Percentiles rank a stretch among this genome's conserved stretches.
Evolutionary conservation across 2,329 filamentous ascomycete species (phyloP).

Genomic region (Nakataea oryzae): DNA sequence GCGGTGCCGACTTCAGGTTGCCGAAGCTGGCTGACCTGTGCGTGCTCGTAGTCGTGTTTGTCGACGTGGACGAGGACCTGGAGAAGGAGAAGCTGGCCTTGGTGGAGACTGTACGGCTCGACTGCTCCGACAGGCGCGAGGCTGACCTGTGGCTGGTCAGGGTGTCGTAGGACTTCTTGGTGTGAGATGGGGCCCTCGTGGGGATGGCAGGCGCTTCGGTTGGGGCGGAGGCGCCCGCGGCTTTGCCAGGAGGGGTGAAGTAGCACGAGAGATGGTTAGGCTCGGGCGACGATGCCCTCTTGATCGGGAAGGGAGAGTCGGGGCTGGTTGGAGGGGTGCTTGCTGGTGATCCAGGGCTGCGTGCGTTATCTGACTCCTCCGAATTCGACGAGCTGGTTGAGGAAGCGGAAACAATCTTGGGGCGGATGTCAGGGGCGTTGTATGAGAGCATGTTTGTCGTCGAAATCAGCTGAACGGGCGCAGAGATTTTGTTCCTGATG

Average conservation of each 20-base stretch:
- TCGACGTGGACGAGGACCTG: constrained; percentile 46
- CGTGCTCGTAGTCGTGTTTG: constrained; percentile 32
- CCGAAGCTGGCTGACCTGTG: constrained; percentile 17
- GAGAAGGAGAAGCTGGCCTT: constrained; percentile 47
- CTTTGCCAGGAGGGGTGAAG: constrained; percentile 43
- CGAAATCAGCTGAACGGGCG: constrained; percentile 75
- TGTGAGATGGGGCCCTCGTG: constrained; percentile 72
- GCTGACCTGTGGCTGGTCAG: constrained; percentile 35
- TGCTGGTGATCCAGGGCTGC: constrained; percentile 40
- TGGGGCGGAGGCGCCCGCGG: constrained; percentile 24
- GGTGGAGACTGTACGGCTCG: constrained; percentile 39
- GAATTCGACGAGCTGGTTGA: constrained; percentile 45
- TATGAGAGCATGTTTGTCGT: constrained; percentile 96
- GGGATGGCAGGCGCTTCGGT: constrained; percentile 59
- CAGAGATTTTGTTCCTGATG: constrained; percentile 69
- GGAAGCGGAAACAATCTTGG: constrained; percentile 36
- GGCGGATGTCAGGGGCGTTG: constrained; percentile 75
- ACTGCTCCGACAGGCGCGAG: constrained; percentile 46
- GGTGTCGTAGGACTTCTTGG: constrained; percentile 70
- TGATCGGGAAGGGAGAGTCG: constrained; percentile 45
- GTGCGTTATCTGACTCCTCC: constrained; percentile 60
- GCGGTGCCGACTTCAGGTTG: constrained; percentile 10
- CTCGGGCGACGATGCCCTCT: constrained; percentile 41
- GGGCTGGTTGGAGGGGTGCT: constrained; percentile 51
- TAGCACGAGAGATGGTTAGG: constrained; percentile 61